These are phyloP conservation scores for Crithidia acanthocephali DNA, from an alignment of 208 protist genomes.

Conservation along the genomic window DNA sequence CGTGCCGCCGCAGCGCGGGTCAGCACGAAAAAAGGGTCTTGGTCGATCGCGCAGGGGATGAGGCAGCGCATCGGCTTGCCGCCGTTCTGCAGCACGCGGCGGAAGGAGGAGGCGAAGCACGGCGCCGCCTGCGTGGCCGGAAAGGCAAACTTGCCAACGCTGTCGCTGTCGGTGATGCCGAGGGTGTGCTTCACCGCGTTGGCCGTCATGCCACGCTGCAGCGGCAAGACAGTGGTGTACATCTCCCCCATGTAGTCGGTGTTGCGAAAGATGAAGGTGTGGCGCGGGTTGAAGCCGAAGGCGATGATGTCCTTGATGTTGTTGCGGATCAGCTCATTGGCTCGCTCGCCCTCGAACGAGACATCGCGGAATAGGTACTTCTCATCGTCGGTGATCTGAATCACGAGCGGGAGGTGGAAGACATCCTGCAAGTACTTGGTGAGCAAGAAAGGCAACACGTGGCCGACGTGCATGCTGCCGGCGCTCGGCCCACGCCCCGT, in stretches of 20 bases:
- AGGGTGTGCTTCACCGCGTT: conserved; percentile 95
- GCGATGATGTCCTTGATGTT: conserved; percentile 99
- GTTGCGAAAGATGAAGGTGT: conserved; percentile 99
- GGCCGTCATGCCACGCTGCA: conserved; percentile 93
- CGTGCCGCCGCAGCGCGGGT: conserved; percentile 95
- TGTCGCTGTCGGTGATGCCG: conserved; percentile 91
- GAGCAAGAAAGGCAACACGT: conserved; percentile 99
- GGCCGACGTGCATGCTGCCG: conserved; percentile 98
- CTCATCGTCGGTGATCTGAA: conserved; percentile 99
- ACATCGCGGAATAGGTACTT: conserved; percentile 99
- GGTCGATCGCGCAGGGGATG: conserved; percentile 97
- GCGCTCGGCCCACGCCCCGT: conserved; percentile 99
- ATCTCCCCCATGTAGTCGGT: conserved; percentile 97
- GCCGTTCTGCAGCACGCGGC: conserved; percentile 82
- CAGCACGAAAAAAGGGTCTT: conserved; percentile 99
- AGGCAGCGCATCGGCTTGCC: conserved; percentile 92
- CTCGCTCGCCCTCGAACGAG: conserved; percentile 78
- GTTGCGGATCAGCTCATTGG: conserved; percentile 80
- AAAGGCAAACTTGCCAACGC: conserved; percentile 97
- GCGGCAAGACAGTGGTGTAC: conserved; percentile 95
- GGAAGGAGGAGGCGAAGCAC: conserved; percentile 95
- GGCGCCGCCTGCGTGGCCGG: conserved; percentile 98
- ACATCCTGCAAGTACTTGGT: conserved; percentile 99
- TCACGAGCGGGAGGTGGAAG: conserved; percentile 97
- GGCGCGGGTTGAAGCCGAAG: conserved; percentile 97